Evolutionary conservation across 202 grass and related monocot genomes (phyloP).

Genomic region (Schoenoplectus triqueter): DNA sequence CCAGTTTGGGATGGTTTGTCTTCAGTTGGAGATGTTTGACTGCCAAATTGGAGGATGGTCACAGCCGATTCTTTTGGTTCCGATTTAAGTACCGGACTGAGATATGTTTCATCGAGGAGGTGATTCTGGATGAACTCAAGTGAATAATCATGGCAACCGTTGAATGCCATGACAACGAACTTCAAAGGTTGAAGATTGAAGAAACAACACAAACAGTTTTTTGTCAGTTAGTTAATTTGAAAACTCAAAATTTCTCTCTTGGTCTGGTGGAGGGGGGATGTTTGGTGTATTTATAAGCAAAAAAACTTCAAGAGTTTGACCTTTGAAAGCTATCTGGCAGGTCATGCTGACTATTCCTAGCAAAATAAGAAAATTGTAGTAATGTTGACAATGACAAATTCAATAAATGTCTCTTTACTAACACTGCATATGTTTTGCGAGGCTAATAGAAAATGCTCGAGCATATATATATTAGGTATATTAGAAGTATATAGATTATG

Average conservation of each 20-base stretch:
- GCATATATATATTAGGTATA: no score
- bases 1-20: neutral
- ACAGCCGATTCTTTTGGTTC: neutral
- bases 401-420: no score
- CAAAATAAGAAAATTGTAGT: neutral
- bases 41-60: slow-evolving; percentile 33
- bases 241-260: neutral
- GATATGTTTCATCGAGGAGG: neutral
- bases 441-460: no score
- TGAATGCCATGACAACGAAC: neutral
- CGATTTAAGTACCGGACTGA: neutral
- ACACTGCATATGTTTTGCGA: no score
- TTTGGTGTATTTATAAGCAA: neutral
- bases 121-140: slow-evolving; percentile 27
- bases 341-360: neutral
- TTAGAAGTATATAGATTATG: no score
- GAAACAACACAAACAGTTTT: slow-evolving; percentile 23
- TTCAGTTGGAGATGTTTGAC: slow-evolving; percentile 3
- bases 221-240: slow-evolving; percentile 21
- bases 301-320: neutral
- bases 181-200: neutral
- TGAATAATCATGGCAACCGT: slow-evolving; percentile 18
- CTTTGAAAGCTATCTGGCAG: neutral
- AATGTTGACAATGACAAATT: no score
- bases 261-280: neutral